Evolutionary conservation across 164 flowering plant genomes (phyloP).

Genomic region (Protea cynaroides): DNA sequence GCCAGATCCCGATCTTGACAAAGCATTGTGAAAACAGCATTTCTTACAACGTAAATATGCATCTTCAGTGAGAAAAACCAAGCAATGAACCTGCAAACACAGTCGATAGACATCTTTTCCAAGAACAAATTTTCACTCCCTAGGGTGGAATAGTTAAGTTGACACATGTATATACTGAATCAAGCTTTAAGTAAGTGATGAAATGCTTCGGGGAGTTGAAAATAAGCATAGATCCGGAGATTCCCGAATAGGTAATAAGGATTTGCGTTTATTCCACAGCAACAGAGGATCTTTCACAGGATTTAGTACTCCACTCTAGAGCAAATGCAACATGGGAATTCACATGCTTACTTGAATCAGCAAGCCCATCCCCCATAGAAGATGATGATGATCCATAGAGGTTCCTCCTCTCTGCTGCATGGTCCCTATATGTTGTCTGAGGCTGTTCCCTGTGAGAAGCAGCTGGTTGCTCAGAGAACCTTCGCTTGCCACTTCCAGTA

Average conservation of each 20-base stretch:
- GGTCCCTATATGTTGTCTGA: constrained; percentile 79
- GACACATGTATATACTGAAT: not conserved
- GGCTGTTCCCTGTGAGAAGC: constrained; percentile 44
- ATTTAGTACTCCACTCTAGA: constrained; percentile 1
- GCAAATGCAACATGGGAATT: constrained; percentile 6
- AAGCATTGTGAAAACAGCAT: constrained; percentile 29
- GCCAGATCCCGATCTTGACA: constrained; percentile 70
- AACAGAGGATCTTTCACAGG: not conserved
- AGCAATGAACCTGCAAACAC: constrained; percentile 27
- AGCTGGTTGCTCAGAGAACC: constrained; percentile 89
- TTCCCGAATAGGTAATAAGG: no score
- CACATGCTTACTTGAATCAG: constrained; percentile 72
- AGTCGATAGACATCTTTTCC: constrained; percentile 6
- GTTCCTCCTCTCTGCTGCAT: constrained; percentile 97
- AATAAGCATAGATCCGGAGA: no score
- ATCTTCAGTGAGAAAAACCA: constrained; percentile 19
- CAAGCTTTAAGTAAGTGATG: constrained; percentile 4
- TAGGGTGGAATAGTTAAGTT: constrained; percentile 1
- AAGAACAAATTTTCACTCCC: constrained; percentile 9
- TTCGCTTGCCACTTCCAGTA: constrained; percentile 71
- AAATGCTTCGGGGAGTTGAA: no score
- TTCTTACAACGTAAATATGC: constrained; percentile 45
- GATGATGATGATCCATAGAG: constrained; percentile 79
- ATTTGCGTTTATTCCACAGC: not conserved
- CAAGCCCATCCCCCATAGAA: constrained; percentile 50